Conservation (phyloP, 192 early-diverging fungal species). For the Allomyces macrogynus region DNA sequence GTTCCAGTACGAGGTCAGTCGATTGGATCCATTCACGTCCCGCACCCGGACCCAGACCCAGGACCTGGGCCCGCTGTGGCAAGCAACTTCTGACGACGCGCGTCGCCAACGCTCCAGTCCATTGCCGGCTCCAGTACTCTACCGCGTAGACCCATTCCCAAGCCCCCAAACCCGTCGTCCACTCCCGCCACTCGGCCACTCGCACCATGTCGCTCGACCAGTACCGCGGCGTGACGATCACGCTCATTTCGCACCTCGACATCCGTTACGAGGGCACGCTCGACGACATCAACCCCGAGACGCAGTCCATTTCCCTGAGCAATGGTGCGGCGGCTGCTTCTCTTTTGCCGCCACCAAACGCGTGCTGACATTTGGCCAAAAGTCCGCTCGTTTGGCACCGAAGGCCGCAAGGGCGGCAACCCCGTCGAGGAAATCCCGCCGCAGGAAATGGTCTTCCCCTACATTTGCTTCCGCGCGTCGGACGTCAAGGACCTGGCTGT, state of each 20-base stretch:
- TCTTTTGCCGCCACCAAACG: background rate
- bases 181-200: too few species aligned
- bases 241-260: conserved; percentile 64
- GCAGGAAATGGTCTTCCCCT: conserved; percentile 66
- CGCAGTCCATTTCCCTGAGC: conserved; percentile 75
- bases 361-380: background rate
- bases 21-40: too few species aligned
- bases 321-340: conserved; percentile 32
- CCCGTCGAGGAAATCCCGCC: conserved; percentile 69
- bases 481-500: conserved; percentile 75
- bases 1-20: too few species aligned
- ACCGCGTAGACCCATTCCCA: too few species aligned
- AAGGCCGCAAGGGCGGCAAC: conserved; percentile 56
- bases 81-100: too few species aligned
- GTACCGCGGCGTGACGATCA: conserved; percentile 12
- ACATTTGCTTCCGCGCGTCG: conserved; percentile 80
- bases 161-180: too few species aligned
- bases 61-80: too few species aligned
- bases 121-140: too few species aligned
- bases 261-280: conserved; percentile 84
- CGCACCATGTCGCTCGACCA: background rate
- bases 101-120: too few species aligned
- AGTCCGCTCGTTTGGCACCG: conserved; percentile 90
- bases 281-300: conserved; percentile 61
- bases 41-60: too few species aligned